Base-by-base conservation (phyloP, 306 rosid species). In the Styphnolobium japonicum region DNA sequence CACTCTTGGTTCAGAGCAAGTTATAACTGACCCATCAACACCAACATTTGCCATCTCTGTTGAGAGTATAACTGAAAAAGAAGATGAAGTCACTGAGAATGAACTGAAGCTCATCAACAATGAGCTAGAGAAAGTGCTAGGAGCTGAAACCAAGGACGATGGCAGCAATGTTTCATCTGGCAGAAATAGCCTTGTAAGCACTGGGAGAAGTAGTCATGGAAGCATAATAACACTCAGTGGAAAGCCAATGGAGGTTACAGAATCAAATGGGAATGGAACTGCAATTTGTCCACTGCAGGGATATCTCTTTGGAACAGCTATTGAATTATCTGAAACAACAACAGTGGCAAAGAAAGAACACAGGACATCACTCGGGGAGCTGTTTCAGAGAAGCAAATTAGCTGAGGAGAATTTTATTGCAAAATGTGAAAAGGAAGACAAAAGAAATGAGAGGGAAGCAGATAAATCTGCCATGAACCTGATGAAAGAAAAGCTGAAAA, bases 121-220 rank as follows among this genome's bases (percentile, higher is more conserved):
- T 46, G 98, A 95, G 90, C 71, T 95, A 56, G 99, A 93, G 86
- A 95, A 93, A 78, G 97, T 91, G 51, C 85, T 93, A 7, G 91
- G 71, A 31, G 97, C 95, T 69, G 97, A 92, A 78, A 84, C 89
- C 56, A 92, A 89, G 65, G 98, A 90, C 42, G 97, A 90, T 16
- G 84, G 76, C 4, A 86, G 90, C 83, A 82, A 77, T 49, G 92
- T 85, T n/a, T 93, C 98, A 7, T 95, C 98, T 2, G 88, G 96
- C 16, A 88, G 98, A 66, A 92, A 87, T 67, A 91, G 97, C 86
- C 91, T 90, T 34, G 98, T 90, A 5, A 95, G 99, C 86, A 83
- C 85, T 23, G 99, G 98, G 48, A 82, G 98, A 81, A 92, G 88
- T 34, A 92, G 98, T 82, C 97, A 95, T 69, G 97, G 86, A 1